phyloP scores from a whole-genome alignment of 2,329 filamentous ascomycete genomes.

The Ceratocystis ficicola region DNA sequence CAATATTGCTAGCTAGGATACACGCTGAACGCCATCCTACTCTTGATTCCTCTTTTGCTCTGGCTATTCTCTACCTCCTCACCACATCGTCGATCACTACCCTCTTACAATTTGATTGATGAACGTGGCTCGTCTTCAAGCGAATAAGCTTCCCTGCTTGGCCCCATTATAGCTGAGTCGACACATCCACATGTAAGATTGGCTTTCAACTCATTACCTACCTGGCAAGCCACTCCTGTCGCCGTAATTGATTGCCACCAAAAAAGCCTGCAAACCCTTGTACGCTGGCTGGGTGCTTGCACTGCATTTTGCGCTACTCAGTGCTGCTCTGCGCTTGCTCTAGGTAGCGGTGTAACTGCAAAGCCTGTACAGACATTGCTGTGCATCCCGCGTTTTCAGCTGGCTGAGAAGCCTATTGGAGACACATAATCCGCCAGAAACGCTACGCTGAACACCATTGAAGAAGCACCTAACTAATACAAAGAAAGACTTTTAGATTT shows the following conservation, averaged over 20 bases:
- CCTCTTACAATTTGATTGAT: not conserved
- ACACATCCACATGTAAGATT: slow-evolving; percentile 9
- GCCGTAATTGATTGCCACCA: not conserved
- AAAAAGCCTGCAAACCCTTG: not conserved
- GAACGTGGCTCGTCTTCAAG: slow-evolving; percentile 14
- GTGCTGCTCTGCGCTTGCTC: not conserved
- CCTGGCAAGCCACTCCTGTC: slow-evolving; percentile 4
- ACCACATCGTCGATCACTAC: slow-evolving; percentile 2
- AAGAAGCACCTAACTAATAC: not conserved
- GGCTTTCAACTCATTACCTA: slow-evolving; percentile 2
- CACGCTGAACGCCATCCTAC: not conserved
- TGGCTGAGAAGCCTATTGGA: not conserved
- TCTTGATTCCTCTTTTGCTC: not conserved
- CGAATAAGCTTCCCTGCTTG: slow-evolving; percentile 2
- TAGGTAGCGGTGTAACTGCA: not conserved
- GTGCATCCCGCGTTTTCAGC: slow-evolving; percentile 1
- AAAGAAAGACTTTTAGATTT: not conserved
- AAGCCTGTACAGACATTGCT: not conserved
- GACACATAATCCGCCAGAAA: not conserved
- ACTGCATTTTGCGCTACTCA: not conserved
- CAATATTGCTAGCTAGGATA: slow-evolving; percentile 3
- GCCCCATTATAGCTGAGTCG: slow-evolving; percentile 3
- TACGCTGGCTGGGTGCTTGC: not conserved
- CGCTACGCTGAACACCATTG: not conserved
- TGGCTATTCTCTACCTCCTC: not conserved